Conservation (phyloP, 257 asterid genomes). For the Ajuga chamaepitys region DNA sequence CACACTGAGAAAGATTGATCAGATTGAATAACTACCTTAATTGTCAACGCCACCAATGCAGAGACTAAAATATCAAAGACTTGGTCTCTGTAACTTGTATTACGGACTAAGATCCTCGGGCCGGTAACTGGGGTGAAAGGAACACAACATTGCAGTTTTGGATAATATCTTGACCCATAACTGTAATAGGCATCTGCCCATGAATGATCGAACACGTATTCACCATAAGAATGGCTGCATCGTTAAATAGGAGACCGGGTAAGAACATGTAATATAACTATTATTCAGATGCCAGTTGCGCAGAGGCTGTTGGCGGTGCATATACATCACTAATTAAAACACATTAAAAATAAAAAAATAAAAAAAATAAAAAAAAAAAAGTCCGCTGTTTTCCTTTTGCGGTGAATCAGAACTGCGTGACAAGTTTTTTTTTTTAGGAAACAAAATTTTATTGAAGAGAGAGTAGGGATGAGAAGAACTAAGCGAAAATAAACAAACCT, state of each 20-base stretch:
- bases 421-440: too few relatives aligned
- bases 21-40: conserved; percentile 43
- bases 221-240: conserved; percentile 98
- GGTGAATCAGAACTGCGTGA: conserved; percentile 1
- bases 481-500: conserved; percentile 40
- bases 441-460: too few relatives aligned
- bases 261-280: conserved; percentile 6
- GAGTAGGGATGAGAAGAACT: too few relatives aligned
- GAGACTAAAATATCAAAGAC: conserved; percentile 81
- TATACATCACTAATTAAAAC: background rate
- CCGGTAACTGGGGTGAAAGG: conserved; percentile 98
- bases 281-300: background rate
- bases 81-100: conserved; percentile 57
- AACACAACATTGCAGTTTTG: conserved; percentile 83
- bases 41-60: conserved; percentile 73
- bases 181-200: conserved; percentile 96
- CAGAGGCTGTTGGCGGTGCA: background rate
- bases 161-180: conserved; percentile 84
- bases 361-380: background rate
- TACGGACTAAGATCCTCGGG: conserved; percentile 81
- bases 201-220: conserved; percentile 95
- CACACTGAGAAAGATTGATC: background rate
- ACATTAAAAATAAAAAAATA: too few relatives aligned
- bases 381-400: background rate
- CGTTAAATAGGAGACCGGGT: conserved; percentile 19